phyloP scores from a whole-genome alignment of 1,284 basidiomycete genomes.

The Vanrija humicola region DNA sequence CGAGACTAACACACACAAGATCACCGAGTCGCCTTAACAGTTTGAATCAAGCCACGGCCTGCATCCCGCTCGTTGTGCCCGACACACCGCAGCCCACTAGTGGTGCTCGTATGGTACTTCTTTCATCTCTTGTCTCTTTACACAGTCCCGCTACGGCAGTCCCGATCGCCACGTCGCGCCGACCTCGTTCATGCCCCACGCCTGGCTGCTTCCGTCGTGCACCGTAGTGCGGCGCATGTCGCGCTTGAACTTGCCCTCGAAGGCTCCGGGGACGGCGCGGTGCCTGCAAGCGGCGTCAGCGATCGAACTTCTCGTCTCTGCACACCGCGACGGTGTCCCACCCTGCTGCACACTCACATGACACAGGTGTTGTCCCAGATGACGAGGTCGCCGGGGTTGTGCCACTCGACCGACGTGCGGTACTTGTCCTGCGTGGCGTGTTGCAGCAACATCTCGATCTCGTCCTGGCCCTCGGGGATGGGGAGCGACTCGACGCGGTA shows the following conservation, averaged over 20 bases:
- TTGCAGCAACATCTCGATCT: constrained; percentile 18
- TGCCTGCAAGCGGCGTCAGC: constrained; percentile 5
- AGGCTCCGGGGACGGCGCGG: constrained; percentile 17
- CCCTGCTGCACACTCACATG: constrained; percentile 4
- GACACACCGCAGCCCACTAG: too few species aligned
- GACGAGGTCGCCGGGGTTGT: constrained; percentile 18
- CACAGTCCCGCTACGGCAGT: constrained; percentile 2
- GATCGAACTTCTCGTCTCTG: not conserved
- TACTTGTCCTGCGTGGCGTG: constrained; percentile 21
- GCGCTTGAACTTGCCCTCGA: constrained; percentile 23
- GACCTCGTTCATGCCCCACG: constrained; percentile 23
- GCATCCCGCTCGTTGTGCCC: too few species aligned
- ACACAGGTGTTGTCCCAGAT: constrained; percentile 29
- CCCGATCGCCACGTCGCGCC: constrained; percentile 20
- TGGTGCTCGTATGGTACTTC: too few species aligned
- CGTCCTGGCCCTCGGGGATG: constrained; percentile 18
- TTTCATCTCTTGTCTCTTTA: too few species aligned
- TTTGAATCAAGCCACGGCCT: too few species aligned
- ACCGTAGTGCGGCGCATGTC: constrained; percentile 26
- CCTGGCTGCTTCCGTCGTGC: constrained; percentile 18
- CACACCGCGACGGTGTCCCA: not conserved
- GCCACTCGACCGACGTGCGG: constrained; percentile 14
- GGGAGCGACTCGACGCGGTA: constrained; percentile 14
- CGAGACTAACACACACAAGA: too few species aligned
- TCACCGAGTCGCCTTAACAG: too few species aligned